Evolutionary conservation across 352 stramenopile genomes (phyloP).

Genomic region (Phytophthora ohioensis): DNA sequence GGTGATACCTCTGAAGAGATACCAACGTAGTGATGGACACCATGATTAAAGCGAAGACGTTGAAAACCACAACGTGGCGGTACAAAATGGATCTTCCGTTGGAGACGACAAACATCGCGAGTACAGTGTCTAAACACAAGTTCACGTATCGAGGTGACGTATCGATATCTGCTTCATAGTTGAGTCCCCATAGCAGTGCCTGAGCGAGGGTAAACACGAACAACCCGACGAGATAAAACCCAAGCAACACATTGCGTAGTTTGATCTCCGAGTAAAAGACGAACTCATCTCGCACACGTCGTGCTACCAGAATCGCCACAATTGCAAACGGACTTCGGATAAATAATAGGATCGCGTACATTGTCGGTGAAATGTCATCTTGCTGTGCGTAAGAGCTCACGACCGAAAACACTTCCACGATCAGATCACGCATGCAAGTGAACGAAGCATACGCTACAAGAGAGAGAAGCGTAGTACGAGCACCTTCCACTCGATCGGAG

Average conservation of each 20-base stretch:
- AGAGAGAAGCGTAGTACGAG: slow-evolving; percentile 62
- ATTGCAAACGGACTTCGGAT: slow-evolving; percentile 37
- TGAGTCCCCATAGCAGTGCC: slow-evolving; percentile 64
- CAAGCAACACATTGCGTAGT: slow-evolving; percentile 70
- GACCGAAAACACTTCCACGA: slow-evolving; percentile 55
- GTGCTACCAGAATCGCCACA: slow-evolving; percentile 48
- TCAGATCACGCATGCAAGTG: slow-evolving; percentile 69
- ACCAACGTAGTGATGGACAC: slow-evolving; percentile 57
- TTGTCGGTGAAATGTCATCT: slow-evolving; percentile 29
- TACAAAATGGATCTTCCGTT: slow-evolving; percentile 84
- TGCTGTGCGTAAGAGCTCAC: slow-evolving; percentile 28
- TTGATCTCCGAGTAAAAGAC: slow-evolving; percentile 66
- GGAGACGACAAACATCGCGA: slow-evolving; percentile 88
- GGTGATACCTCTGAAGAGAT: slow-evolving; percentile 56
- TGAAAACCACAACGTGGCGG: slow-evolving; percentile 72
- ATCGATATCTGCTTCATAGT: slow-evolving; percentile 65
- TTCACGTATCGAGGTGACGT: slow-evolving; percentile 78
- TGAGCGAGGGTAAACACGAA: slow-evolving; percentile 59
- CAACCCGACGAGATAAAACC: slow-evolving; percentile 67
- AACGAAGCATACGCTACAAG: slow-evolving; percentile 72
- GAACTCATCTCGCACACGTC: slow-evolving; percentile 56
- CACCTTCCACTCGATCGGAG: slow-evolving; percentile 66
- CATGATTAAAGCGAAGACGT: slow-evolving; percentile 59
- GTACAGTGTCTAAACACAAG: slow-evolving; percentile 79
- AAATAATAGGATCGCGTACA: slow-evolving; percentile 55